Base-by-base conservation (phyloP, 2,329 filamentous ascomycete genomes). In the Hypoxylon sp. region DNA sequence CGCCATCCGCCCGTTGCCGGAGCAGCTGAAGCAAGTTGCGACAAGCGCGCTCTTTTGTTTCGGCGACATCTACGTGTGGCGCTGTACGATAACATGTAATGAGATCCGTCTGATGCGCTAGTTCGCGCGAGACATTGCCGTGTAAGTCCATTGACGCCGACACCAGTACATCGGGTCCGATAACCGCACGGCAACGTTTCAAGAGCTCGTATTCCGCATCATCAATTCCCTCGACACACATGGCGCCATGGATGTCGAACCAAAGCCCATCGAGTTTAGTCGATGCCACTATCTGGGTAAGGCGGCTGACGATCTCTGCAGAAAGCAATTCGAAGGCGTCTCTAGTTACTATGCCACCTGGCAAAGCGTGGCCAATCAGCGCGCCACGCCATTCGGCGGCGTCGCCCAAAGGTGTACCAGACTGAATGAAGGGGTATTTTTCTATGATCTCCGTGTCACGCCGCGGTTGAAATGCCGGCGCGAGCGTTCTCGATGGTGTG, bases 191-290 rank as follows among this genome's bases (percentile, higher is more conserved):
- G 11, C 86, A 80, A 0, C 84, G 82, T 11, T 75, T 74, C 19
- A 87, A 76, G 29, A 87, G 80, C 59, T 85, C 82, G 1, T 78
- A 80, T 64, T 87, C 85, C 1, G 75, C 76, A 70, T 87, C 85
- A 39, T 84, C 81, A 4, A 86, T 59, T 0, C 77, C 84, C 37
- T 86, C 82, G 0, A 87, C 85, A 48, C 82, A 84, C 85, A 87
- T 87, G 3, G 85, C 85, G 13, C 85, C 85, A 69, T 87, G 85
- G 31, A 87, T 87, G 66, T 87, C 85, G 61, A 85, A 85, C 85
- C 85, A 87, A 6, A 87, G 73, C 1, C 85, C 85, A 57, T 87
- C 81, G 1, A 87, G 63, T 0, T 70, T 69, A 8, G 71, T 67
- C 19, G 74, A 73, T 0, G 74, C 71, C 0, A 78, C 75, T n/a